A percentile compares a stretch with the other conserved stretches of the same genome.
Conservation (phyloP, 2,329 filamentous ascomycete species). For the Xylariaceae sp. region DNA sequence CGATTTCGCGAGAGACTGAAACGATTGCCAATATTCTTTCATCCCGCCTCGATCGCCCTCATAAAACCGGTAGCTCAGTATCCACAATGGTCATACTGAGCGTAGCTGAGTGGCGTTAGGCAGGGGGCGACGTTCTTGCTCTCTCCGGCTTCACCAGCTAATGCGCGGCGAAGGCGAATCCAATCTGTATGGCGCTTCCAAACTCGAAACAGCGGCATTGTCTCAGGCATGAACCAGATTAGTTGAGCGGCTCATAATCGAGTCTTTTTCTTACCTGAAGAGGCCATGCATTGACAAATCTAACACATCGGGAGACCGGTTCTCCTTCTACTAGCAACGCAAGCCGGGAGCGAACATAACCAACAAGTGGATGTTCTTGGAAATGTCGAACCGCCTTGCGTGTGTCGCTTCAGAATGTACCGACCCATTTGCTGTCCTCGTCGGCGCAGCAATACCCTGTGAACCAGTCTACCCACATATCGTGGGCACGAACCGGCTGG, state of each 20-base stretch:
- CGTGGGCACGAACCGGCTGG: constrained; percentile 6
- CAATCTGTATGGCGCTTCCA: too few species aligned
- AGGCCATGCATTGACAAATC: too few species aligned
- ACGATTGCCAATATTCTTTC: background rate
- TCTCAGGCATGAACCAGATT: too few species aligned
- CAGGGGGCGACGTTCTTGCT: background rate
- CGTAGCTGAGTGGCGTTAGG: background rate
- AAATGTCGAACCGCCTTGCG: background rate
- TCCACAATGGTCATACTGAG: background rate
- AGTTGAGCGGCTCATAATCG: too few species aligned
- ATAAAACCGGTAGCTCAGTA: background rate
- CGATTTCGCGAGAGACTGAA: background rate
- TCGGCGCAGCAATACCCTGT: background rate
- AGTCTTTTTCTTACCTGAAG: too few species aligned
- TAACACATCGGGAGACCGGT: too few species aligned
- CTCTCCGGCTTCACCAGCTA: too few species aligned
- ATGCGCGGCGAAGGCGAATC: too few species aligned
- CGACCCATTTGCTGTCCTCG: background rate
- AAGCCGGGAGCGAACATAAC: too few species aligned
- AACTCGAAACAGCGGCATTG: too few species aligned
- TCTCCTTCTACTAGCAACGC: too few species aligned
- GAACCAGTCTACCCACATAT: background rate
- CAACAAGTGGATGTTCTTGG: too few species aligned
- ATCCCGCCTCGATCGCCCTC: background rate
- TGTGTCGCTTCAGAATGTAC: background rate